Evolutionary conservation across 2,329 filamentous ascomycete genomes (phyloP), one percentile per base, ranked within the genome.

Genomic region (Cordyceps pruinosa): DNA sequence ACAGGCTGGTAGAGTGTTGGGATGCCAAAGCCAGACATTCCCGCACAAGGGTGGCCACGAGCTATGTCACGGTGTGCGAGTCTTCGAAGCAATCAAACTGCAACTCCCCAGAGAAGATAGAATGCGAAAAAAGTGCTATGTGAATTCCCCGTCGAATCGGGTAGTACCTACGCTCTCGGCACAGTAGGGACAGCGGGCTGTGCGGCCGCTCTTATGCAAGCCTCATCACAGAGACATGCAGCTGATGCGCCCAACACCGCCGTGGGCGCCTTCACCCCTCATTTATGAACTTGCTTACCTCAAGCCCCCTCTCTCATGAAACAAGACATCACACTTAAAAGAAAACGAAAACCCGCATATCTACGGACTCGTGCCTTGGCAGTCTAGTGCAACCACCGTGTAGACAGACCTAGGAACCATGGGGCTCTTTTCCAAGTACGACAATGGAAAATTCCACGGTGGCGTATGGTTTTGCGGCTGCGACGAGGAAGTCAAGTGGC

Each of bases 391-490:
- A 10, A 23, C 4, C 15, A 45, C 2, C 8, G 7, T 19, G 30
- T n/a, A n/a, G n/a, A n/a, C n/a, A 13, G 44, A 5, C 26, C 4
- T 15, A 30, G 9, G 3, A 21, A 30, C 1, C 13, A 51, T 51
- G 50, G 25, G 13, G 21, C 50, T 53, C 5, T 44, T 5, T 30
- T 53, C 50, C 1, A 44, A 25, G 4, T 53, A 53, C 13, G 50
- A 44, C 2, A 53, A 34, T 17, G 50, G 50, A 13, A 34, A 44
- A 13, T 53, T 53, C 12, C 39, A 23, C 26, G 9, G 8, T 23
- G 39, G 50, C 1, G 2, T 44, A 34, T 53, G 50, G 50, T 53
- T 19, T 28, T 53, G 50, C 19, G 50, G 50, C 26, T 53, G 50
- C 28, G 28, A 44, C 34, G 6, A 32, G 4, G 50, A 44, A 28